Evolutionary conservation across 805 yeast genomes (phyloP), one percentile per base, ranked within the genome.

Genomic region (Ogataea angusta): DNA sequence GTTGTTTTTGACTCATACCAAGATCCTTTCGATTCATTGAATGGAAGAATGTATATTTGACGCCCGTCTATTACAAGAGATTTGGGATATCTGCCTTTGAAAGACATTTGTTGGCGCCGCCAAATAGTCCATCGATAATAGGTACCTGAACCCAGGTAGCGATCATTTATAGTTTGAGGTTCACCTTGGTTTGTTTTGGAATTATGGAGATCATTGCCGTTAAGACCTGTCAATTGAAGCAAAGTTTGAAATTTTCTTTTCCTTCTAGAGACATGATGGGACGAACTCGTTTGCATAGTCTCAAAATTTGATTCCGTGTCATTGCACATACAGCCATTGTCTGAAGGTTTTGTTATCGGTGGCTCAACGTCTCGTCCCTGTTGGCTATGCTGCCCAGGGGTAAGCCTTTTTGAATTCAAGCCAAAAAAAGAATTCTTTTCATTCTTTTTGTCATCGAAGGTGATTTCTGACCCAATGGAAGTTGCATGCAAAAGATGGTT

Each of bases 11-110:
- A 57, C 6, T 59, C 93, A 53, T 84, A 78, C 75, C 87, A 77
- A 50, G 75, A 55, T 14, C 66, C 66, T 36, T 62, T 76, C 43
- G 78, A 72, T 44, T 86, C 91, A 52, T 85, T 88, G 6, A 89
- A 82, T 0, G 97, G 96, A 53, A 87, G 78, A 35, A 91, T 76
- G 54, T 90, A 91, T 10, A 91, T 78, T 54, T 88, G 89, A 53
- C 88, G 95, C n/a, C 97, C 98, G 62, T 91, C 98, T 27, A 91
- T 77, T 1, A 93, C 89, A 23, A 91, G 68, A 1, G 89, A 77
- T 52, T 93, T 78, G 52, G 89, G 95, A 46, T 86, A 86, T 39
- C 89, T 73, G 42, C 79, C 80, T 43, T 85, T 77, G 49, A 91
- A 80, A 0, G 95, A 81, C 79, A 83, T 76, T 16, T 89, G 90